Conservation (phyloP, 805 yeast genomes). For the Wickerhamiella shivajii region DNA sequence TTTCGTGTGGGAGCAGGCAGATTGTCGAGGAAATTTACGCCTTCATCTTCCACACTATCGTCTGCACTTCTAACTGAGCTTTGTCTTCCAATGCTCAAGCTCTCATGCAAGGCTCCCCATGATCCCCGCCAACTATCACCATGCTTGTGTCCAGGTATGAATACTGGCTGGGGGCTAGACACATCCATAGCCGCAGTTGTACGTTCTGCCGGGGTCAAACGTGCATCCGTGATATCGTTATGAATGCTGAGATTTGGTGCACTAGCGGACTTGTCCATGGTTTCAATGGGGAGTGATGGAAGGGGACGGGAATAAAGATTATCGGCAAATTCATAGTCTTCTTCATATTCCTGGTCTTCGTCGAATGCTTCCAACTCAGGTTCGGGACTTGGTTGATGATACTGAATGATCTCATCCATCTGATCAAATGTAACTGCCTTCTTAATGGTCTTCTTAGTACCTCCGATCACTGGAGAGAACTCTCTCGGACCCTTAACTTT, state of each 20-base stretch:
- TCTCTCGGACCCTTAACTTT: slow-evolving; percentile 18
- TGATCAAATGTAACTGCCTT: slow-evolving; percentile 19
- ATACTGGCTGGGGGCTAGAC: slow-evolving; percentile 10
- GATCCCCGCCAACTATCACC: slow-evolving; percentile 9
- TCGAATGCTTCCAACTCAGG: slow-evolving; percentile 12
- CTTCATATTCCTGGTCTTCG: slow-evolving; percentile 11
- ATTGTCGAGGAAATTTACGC: slow-evolving; percentile 5
- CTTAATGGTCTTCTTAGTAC: slow-evolving; percentile 9
- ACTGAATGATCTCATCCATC: slow-evolving; percentile 20
- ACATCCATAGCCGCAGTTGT: slow-evolving; percentile 16
- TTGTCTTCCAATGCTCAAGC: neutral
- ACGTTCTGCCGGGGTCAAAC: slow-evolving; percentile 13
- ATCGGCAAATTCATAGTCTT: slow-evolving; percentile 10
- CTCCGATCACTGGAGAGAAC: slow-evolving; percentile 9
- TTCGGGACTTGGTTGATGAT: slow-evolving; percentile 17
- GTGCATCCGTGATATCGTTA: neutral
- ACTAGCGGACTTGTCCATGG: slow-evolving; percentile 2
- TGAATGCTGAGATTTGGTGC: slow-evolving; percentile 4
- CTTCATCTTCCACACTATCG: slow-evolving; percentile 1
- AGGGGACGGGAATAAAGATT: slow-evolving; percentile 3
- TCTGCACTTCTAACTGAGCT: neutral
- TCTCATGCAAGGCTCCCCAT: slow-evolving; percentile 5
- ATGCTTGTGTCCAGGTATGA: slow-evolving; percentile 11
- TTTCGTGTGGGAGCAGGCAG: slow-evolving; percentile 18
- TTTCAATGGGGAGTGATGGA: slow-evolving; percentile 1